Conservation (phyloP, 768 basidiomycete species). For the Gelatoporia subvermispora region DNA sequence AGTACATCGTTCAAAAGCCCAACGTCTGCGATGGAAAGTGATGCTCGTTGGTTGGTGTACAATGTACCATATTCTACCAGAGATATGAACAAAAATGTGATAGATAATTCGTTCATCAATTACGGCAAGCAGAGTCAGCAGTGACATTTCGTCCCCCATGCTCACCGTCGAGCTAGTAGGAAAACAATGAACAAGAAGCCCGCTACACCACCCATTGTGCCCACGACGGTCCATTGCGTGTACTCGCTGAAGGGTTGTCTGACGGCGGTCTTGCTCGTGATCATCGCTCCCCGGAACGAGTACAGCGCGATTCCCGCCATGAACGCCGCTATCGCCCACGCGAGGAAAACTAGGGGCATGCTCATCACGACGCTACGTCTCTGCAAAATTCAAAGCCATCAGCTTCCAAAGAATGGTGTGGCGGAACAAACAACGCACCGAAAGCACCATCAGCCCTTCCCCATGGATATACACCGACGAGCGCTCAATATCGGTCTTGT, state of each 20-base stretch:
- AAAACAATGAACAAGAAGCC: slow-evolving; percentile 56
- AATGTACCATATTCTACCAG: too few relatives aligned
- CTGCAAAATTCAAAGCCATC: slow-evolving; percentile 26
- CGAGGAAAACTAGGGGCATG: slow-evolving; percentile 68
- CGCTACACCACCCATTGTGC: slow-evolving; percentile 56
- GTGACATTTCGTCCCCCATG: too few relatives aligned
- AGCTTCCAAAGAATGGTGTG: slow-evolving; percentile 4
- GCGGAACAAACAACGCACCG: slow-evolving; percentile 25
- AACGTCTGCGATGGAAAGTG: too few relatives aligned
- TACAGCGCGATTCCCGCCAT: slow-evolving; percentile 61
- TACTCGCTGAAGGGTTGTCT: slow-evolving; percentile 51
- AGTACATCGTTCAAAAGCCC: too few relatives aligned
- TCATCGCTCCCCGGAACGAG: slow-evolving; percentile 49
- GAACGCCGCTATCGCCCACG: slow-evolving; percentile 68
- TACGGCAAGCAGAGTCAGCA: too few relatives aligned
- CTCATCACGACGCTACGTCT: slow-evolving; percentile 62
- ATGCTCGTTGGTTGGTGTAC: too few relatives aligned
- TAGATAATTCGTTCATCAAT: too few relatives aligned
- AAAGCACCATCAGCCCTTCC: slow-evolving; percentile 54
- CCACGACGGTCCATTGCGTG: slow-evolving; percentile 59
- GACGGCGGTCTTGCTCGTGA: slow-evolving; percentile 32
- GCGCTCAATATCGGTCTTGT: slow-evolving; percentile 61
- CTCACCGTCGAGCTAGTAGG: slow-evolving; percentile 20
- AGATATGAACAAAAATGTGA: too few relatives aligned
- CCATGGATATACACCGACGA: slow-evolving; percentile 38